Evolutionary conservation across 257 asterid genomes (phyloP).

Genomic region (Fraxinus pennsylvanica): DNA sequence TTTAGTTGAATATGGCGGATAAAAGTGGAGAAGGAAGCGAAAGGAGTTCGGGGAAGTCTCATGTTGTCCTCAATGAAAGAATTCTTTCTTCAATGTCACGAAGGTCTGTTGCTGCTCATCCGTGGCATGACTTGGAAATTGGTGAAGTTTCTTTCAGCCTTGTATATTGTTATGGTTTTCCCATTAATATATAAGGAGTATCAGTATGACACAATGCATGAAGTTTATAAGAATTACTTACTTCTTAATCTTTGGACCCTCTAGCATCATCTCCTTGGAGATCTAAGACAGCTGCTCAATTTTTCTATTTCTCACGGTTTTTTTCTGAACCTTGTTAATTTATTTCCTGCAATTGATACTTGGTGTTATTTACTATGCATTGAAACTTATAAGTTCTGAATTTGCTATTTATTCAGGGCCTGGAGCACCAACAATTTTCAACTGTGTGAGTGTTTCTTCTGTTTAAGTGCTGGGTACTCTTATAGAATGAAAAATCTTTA

Average conservation of each 20-base stretch:
- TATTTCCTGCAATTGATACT: not conserved
- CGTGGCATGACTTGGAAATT: constrained; percentile 97
- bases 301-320: no score
- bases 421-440: constrained; percentile 83
- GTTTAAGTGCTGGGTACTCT: not conserved
- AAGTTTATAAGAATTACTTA: not conserved
- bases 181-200: not conserved
- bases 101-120: constrained; percentile 84
- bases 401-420: constrained; percentile 63
- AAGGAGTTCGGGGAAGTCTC: constrained; percentile 35
- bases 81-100: constrained; percentile 76
- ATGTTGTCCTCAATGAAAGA: constrained; percentile 64
- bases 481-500: not conserved
- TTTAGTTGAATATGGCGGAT: constrained; percentile 53
- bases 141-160: constrained; percentile 39
- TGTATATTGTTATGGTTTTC: not conserved
- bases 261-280: no score
- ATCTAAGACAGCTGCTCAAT: no score
- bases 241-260: not conserved
- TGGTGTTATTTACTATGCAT: not conserved
- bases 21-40: constrained; percentile 28
- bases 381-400: not conserved
- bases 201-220: not conserved
- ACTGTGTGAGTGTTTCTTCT: constrained; percentile 65
- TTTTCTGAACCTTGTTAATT: not conserved